phyloP scores from a whole-genome alignment of 202 grass and related monocot species.

The Cymbopogon flexuosus region DNA sequence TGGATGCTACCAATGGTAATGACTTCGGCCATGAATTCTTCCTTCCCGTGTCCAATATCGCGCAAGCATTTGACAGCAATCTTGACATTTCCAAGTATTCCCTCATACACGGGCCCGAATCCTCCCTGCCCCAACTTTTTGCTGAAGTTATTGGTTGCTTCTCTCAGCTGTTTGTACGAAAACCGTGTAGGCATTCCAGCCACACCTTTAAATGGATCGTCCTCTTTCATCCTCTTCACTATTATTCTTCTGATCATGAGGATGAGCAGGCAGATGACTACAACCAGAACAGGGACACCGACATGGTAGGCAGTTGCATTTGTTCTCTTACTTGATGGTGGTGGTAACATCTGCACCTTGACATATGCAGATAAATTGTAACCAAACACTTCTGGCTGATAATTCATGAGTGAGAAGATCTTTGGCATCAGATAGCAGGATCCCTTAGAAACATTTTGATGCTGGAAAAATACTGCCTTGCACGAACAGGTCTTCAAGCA shows the following conservation, averaged over 20 bases:
- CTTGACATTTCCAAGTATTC: slow-evolving; percentile 48
- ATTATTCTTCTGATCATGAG: slow-evolving; percentile 34
- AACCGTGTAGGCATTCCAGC: slow-evolving; percentile 66
- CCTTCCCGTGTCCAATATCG: slow-evolving; percentile 60
- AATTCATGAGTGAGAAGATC: slow-evolving; percentile 60
- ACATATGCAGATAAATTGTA: slow-evolving; percentile 64
- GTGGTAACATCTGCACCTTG: slow-evolving; percentile 53
- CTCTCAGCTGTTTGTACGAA: slow-evolving; percentile 58
- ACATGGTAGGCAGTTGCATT: slow-evolving; percentile 36
- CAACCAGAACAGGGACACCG: slow-evolving; percentile 31
- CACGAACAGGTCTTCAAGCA: slow-evolving; percentile 73
- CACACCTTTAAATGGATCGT: slow-evolving; percentile 57
- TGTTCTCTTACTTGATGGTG: slow-evolving; percentile 26
- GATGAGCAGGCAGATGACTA: slow-evolving; percentile 33
- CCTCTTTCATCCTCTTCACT: slow-evolving; percentile 40
- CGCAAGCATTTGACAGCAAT: slow-evolving; percentile 72
- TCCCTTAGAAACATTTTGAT: slow-evolving; percentile 44
- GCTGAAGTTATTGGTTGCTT: slow-evolving; percentile 71
- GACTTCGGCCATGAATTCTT: slow-evolving; percentile 83
- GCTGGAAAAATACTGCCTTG: slow-evolving; percentile 55
- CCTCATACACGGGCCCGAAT: slow-evolving; percentile 66
- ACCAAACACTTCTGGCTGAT: slow-evolving; percentile 35
- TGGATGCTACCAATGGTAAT: slow-evolving; percentile 71
- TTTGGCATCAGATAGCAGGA: slow-evolving; percentile 52
- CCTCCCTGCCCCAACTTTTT: slow-evolving; percentile 79